Percentiles rank a stretch among this genome's conserved stretches.
phyloP scores from a whole-genome alignment of 2,329 filamentous ascomycete genomes.

The Beauveria sp. region DNA sequence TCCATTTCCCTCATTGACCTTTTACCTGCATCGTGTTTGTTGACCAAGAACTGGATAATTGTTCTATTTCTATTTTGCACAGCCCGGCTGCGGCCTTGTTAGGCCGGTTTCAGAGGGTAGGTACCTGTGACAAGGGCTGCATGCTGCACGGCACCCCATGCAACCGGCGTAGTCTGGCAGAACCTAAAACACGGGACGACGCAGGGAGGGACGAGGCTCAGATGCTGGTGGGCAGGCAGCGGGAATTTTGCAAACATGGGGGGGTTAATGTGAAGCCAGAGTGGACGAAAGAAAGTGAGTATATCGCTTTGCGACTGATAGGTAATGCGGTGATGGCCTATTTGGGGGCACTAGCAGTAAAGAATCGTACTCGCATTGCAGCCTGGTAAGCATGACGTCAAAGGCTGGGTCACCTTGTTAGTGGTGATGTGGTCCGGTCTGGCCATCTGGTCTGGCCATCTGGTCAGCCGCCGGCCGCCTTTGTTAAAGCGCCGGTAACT shows the following conservation, averaged over 20 bases:
- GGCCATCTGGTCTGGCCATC: not conserved
- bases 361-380: too few species aligned
- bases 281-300: too few species aligned
- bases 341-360: too few species aligned
- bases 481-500: too few species aligned
- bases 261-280: too few species aligned
- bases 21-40: not conserved
- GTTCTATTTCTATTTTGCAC: not conserved
- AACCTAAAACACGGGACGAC: slow-evolving; percentile 4
- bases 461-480: not conserved
- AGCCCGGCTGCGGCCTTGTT: not conserved
- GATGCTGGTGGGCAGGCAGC: not conserved
- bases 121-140: too few species aligned
- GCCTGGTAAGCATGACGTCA: slow-evolving; percentile 1
- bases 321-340: too few species aligned
- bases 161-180: too few species aligned
- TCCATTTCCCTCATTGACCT: not conserved
- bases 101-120: not conserved
- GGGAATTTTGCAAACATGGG: too few species aligned
- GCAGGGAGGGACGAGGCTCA: not conserved
- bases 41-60: not conserved
- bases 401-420: not conserved
- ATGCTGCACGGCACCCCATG: too few species aligned
- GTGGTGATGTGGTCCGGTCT: not conserved
- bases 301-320: too few species aligned